Evolutionary conservation across 1,284 basidiomycete genomes (phyloP), one percentile per base, ranked within the genome.

Genomic region (Cryptococcus sp.): DNA sequence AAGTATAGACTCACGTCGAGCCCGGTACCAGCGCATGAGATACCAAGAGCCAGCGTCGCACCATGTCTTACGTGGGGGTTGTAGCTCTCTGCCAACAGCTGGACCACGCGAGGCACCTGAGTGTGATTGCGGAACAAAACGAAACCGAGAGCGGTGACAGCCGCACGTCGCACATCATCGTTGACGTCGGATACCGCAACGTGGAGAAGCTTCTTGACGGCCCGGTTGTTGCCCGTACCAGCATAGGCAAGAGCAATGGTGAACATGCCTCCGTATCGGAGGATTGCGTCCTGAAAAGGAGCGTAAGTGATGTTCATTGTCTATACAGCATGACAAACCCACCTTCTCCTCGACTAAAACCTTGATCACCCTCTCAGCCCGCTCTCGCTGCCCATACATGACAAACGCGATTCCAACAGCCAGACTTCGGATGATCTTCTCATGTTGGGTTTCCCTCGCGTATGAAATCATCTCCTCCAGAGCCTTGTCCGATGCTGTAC

Each of bases 31-130:
- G 94, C 93, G 70, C 93, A 98, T 17, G 93, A 91, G 66, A 98
- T 93, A 69, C 93, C 93, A 15, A 97, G 83, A 27, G 93, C 93
- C 45, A 98, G 84, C 3, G 94, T 95, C 35, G 93, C 93, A 69
- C 93, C 93, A 69, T 93, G 96, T 45, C 94, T 86, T 27, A 98
- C 93, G 73, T 96, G 93, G n/a, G 94, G 93, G 75, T 97, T 98
- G 79, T 97, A 98, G 73, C 92, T 95, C 82, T 98, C 94, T 66
- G 90, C 92, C 56, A 98, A 81, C 16, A 98, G 84, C 77, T 97
- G 93, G 4, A 98, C 93, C 55, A 97, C 90, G 54, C 94, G 84
- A 17, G 94, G 94, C 1, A 98, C 93, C 80, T 95, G 91, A 13
- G 85, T 85, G 20, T 94, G 92, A 75, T 91, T 95, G 81, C 95